phyloP scores from a whole-genome alignment of 2,329 filamentous ascomycete species.

The Colletotrichum endophyticum region DNA sequence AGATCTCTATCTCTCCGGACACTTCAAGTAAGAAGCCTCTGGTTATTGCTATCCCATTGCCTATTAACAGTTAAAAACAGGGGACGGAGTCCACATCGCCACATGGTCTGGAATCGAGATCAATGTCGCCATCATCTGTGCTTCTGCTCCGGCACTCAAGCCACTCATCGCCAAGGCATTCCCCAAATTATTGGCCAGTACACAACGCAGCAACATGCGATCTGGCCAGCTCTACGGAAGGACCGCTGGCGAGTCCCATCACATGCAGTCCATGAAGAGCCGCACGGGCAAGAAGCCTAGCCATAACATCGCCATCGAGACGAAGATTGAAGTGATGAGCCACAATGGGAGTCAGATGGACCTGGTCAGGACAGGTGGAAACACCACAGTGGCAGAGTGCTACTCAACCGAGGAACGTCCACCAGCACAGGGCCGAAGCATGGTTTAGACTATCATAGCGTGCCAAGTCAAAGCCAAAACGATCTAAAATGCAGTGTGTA shows the following conservation, averaged over 20 bases:
- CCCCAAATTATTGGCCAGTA: conserved; percentile 15
- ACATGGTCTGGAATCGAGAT: conserved; percentile 35
- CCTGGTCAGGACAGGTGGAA: not conserved
- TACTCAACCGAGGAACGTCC: not conserved
- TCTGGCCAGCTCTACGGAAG: not conserved
- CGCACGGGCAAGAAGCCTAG: not conserved
- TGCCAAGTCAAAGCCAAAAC: not conserved
- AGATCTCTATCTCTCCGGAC: conserved; percentile 10
- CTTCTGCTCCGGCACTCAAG: conserved; percentile 37
- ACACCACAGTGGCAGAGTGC: not conserved
- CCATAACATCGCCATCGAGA: not conserved
- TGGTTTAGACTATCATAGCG: not conserved
- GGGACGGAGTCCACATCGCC: not conserved
- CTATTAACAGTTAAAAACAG: not conserved
- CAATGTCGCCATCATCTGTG: conserved; percentile 37
- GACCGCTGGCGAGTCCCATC: not conserved
- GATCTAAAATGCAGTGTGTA: not conserved
- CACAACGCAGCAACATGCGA: not conserved
- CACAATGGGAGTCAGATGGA: not conserved
- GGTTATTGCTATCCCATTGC: not conserved
- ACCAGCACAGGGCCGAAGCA: not conserved
- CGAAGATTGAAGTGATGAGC: not conserved
- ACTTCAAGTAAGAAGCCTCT: not conserved
- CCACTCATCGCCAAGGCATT: conserved; percentile 31
- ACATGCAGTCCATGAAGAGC: not conserved